These are phyloP conservation scores for Fusarium tupiense DNA, from an alignment of 2,329 filamentous ascomycete species.

Conservation along the genomic window DNA sequence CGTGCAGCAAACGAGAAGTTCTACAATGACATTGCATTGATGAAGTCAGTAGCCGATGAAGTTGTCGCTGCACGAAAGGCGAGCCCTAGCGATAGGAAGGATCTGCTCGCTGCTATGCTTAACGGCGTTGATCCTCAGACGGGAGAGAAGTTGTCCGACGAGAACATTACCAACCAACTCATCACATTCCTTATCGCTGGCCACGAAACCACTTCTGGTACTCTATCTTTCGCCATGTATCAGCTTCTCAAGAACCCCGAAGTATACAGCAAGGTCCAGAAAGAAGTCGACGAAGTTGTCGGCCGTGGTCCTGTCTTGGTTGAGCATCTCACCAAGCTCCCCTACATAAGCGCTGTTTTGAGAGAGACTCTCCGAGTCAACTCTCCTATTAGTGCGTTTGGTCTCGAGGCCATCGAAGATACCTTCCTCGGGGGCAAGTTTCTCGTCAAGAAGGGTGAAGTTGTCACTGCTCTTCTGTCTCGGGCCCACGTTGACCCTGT, in stretches of 20 bases:
- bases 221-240: slow-evolving; percentile 73
- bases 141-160: slow-evolving; percentile 70
- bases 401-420: slow-evolving; percentile 63
- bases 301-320: slow-evolving; percentile 66
- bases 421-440: slow-evolving; percentile 70
- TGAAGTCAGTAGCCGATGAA: slow-evolving; percentile 66
- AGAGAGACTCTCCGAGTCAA: slow-evolving; percentile 72
- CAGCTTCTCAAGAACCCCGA: slow-evolving; percentile 71
- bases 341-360: slow-evolving; percentile 72
- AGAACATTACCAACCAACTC: slow-evolving; percentile 74
- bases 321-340: slow-evolving; percentile 70
- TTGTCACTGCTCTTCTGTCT: slow-evolving; percentile 59
- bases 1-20: slow-evolving; percentile 61
- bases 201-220: slow-evolving; percentile 76
- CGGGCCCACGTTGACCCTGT: slow-evolving; percentile 69
- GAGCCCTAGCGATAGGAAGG: slow-evolving; percentile 67
- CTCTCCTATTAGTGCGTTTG: slow-evolving; percentile 68
- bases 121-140: slow-evolving; percentile 73
- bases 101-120: slow-evolving; percentile 77
- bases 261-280: slow-evolving; percentile 67
- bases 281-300: slow-evolving; percentile 74
- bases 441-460: slow-evolving; percentile 61
- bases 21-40: slow-evolving; percentile 61
- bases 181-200: slow-evolving; percentile 78
- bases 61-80: slow-evolving; percentile 67